Base-by-base conservation (phyloP, 78 protist species). In the Mantamonas sphyraenae region DNA sequence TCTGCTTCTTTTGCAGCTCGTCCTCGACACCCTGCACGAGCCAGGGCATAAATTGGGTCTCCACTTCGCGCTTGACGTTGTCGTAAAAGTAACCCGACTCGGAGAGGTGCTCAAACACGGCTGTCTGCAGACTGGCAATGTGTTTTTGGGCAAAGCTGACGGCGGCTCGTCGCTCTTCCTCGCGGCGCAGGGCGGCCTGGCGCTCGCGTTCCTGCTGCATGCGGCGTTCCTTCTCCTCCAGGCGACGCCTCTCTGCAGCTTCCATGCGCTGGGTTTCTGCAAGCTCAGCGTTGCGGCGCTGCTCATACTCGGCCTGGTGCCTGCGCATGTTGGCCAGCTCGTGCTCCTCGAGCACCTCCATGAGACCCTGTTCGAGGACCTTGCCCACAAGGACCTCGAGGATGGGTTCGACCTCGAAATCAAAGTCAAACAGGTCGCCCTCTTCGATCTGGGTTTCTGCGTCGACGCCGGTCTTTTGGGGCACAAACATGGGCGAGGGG, bases 281-380 rank as follows among this genome's bases (percentile, higher is more conserved):
- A 0, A 73, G 74, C 77, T 83, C 90, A 0, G 80, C 85, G 16
- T 45, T 39, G 35, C 90, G 65, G 17, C 12, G n/a, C 38, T 77
- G 83, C 51, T 74, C 86, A 64, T 70, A 77, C 45, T 81, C 70
- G 16, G 43, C 73, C 68, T 81, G 85, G 59, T 73, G 86, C 35
- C 16, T 35, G n/a, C 78, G 71, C 57, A 91, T n/a, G 45, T 26
- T 53, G 28, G 24, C 59, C 17, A 91, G 67, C 83, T 91, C 96
- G 28, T 91, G 91, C 73, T 91, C 96, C 74, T 91, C 90, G 67
- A 86, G 28, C 26, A 80, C 89, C 73, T 89, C 96, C 74, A 82
- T 74, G 51, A 91, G 43, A 17, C 85, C 58, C 66, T 88, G 93
- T 66, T 91, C 90, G 35, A 91, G 66, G 33, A 85, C 79, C 76